A percentile compares a stretch with the other conserved stretches of the same genome.
These are phyloP conservation scores for Alternaria triticimaculans DNA, from an alignment of 2,329 filamentous ascomycete genomes.

Conservation along the genomic window DNA sequence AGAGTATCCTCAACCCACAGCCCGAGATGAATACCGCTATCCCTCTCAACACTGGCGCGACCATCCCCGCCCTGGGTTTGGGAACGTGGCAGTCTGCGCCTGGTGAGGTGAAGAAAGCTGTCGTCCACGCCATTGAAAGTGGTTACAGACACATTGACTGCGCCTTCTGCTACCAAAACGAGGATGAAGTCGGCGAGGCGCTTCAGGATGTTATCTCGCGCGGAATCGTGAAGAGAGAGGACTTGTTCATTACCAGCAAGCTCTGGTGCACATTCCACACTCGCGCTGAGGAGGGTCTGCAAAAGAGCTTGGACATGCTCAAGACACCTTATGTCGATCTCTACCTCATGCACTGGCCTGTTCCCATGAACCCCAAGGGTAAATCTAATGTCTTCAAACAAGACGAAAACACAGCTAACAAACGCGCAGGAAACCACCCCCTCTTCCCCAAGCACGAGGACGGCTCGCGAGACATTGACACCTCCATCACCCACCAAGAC, in stretches of 20 bases:
- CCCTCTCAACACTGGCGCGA: slow-evolving; percentile 50
- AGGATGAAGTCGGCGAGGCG: slow-evolving; percentile 81
- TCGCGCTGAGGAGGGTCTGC: slow-evolving; percentile 71
- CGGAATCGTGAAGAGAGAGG: slow-evolving; percentile 74
- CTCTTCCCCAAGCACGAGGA: slow-evolving; percentile 77
- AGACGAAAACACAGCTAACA: slow-evolving; percentile 1
- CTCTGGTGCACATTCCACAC: slow-evolving; percentile 83
- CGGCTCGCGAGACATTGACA: slow-evolving; percentile 75
- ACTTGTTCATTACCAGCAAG: slow-evolving; percentile 86
- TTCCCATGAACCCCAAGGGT: slow-evolving; percentile 80
- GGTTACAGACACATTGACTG: slow-evolving; percentile 68
- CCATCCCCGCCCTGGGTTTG: slow-evolving; percentile 48
- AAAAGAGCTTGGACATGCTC: slow-evolving; percentile 74
- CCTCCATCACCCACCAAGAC: slow-evolving; percentile 71
- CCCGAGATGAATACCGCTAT: slow-evolving; percentile 50
- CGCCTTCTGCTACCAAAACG: slow-evolving; percentile 80
- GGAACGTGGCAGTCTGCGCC: slow-evolving; percentile 51
- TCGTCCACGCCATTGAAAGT: slow-evolving; percentile 56
- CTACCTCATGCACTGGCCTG: slow-evolving; percentile 83
- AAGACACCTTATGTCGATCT: slow-evolving; percentile 84
- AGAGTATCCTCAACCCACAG: slow-evolving; percentile 44
- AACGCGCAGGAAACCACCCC: slow-evolving; percentile 66
- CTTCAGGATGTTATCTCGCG: slow-evolving; percentile 74
- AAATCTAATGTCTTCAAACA: neutral
- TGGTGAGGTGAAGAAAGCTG: slow-evolving; percentile 57